Evolutionary conservation across 139 green algal genomes (phyloP).

Genomic region (Chlamydomonas schloesseri): DNA sequence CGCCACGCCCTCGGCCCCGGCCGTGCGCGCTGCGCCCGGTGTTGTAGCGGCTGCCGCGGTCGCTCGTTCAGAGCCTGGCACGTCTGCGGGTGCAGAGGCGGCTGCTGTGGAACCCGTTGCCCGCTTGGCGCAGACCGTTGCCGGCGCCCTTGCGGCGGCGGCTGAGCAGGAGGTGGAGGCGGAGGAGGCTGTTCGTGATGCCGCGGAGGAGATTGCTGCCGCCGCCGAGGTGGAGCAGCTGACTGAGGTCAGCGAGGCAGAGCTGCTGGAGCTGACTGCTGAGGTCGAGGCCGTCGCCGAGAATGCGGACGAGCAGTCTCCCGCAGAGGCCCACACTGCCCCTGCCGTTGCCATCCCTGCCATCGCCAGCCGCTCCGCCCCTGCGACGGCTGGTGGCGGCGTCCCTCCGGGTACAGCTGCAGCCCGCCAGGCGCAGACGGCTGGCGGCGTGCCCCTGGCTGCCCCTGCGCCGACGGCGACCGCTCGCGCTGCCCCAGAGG

Average conservation of each 20-base stretch:
- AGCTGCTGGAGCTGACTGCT: too few species aligned
- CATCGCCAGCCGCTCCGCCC: background rate
- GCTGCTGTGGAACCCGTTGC: background rate
- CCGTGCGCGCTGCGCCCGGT: background rate
- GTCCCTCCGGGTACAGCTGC: too few species aligned
- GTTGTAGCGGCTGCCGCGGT: too few species aligned
- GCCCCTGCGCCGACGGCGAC: background rate
- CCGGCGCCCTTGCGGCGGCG: background rate
- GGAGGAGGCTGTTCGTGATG: background rate
- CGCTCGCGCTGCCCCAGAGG: too few species aligned
- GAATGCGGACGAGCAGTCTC: background rate
- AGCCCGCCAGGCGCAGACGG: background rate
- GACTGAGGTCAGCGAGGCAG: too few species aligned
- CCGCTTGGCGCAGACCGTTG: background rate
- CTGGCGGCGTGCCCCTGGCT: background rate
- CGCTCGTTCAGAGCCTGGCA: too few species aligned
- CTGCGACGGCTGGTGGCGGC: background rate
- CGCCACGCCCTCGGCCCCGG: constrained; percentile 17
- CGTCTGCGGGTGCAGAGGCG: background rate
- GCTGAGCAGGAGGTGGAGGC: background rate
- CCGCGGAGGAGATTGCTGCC: too few species aligned
- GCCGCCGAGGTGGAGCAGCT: too few species aligned
- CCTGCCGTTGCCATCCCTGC: too few species aligned
- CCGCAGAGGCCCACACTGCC: background rate
- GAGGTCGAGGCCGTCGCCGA: background rate